These are phyloP conservation scores for Vaccinium vitisidaea DNA, from an alignment of 148 eudicot species.

Conservation along the genomic window DNA sequence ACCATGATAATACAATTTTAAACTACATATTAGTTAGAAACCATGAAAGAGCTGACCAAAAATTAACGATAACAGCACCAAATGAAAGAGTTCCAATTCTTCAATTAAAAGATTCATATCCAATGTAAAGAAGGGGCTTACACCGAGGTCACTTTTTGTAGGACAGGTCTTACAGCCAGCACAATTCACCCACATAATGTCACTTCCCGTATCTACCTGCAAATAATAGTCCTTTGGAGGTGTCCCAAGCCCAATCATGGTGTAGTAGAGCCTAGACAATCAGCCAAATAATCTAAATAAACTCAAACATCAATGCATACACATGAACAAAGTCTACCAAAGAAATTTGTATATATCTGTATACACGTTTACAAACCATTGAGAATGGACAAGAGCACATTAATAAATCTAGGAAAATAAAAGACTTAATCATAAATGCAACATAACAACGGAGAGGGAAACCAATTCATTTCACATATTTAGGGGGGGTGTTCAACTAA, in stretches of 20 bases:
- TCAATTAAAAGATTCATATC: neutral
- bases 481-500: too few species aligned
- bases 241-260: conserved; percentile 62
- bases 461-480: neutral
- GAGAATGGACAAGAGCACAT: neutral
- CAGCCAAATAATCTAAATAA: conserved; percentile 8
- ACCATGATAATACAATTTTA: conserved; percentile 12
- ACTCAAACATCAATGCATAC: neutral
- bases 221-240: conserved; percentile 73
- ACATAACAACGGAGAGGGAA: neutral
- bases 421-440: neutral
- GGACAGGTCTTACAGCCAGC: conserved; percentile 71
- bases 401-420: neutral
- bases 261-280: conserved; percentile 67
- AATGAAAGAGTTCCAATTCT: neutral
- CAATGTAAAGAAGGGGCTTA: conserved; percentile 33
- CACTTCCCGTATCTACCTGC: conserved; percentile 96
- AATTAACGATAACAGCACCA: conserved; percentile 19
- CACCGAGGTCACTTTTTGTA: conserved; percentile 58
- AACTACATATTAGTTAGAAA: conserved; percentile 10
- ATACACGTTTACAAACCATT: neutral
- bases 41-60: conserved; percentile 2
- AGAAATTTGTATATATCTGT: neutral
- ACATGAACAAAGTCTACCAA: neutral
- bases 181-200: conserved; percentile 82